These are phyloP conservation scores for Lantana camara DNA, from an alignment of 257 asterid species.

Conservation along the genomic window DNA sequence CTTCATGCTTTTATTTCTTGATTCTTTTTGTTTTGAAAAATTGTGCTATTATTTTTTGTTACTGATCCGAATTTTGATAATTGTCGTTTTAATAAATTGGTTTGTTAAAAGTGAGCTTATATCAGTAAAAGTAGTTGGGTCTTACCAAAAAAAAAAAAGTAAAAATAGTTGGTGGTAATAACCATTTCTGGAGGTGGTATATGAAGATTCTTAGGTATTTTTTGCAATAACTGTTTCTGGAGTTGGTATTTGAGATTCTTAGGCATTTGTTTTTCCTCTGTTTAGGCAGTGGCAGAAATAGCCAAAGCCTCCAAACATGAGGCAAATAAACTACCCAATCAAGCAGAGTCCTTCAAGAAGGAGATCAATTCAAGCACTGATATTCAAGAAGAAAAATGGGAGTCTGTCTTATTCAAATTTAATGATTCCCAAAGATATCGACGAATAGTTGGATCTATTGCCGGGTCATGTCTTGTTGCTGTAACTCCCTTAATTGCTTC, in stretches of 20 bases:
- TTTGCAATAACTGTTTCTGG: neutral
- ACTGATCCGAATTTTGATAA: neutral
- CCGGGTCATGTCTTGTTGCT: conserved; percentile 75
- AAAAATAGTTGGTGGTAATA: neutral
- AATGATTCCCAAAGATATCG: conserved; percentile 76
- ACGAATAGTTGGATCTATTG: conserved; percentile 81
- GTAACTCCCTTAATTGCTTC: conserved; percentile 88
- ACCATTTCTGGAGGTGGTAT: neutral
- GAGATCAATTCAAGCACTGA: conserved; percentile 43
- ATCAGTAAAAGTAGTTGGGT: neutral
- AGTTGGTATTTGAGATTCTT: neutral
- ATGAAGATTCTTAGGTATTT: conserved; percentile 7
- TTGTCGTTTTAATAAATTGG: neutral
- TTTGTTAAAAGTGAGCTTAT: neutral
- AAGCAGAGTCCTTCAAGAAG: conserved; percentile 57
- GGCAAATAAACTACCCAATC: conserved; percentile 66
- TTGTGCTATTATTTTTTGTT: neutral
- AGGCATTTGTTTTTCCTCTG: conserved; percentile 12
- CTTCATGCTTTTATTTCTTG: neutral
- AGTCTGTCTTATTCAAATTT: conserved; percentile 64
- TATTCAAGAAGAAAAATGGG: conserved; percentile 64
- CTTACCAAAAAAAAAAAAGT: too few species aligned
- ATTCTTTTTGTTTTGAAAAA: neutral
- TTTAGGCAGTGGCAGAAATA: conserved; percentile 89
- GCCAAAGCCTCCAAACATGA: conserved; percentile 73